Conservation (phyloP, 768 basidiomycete genomes). For the Lactarius psammicola region DNA sequence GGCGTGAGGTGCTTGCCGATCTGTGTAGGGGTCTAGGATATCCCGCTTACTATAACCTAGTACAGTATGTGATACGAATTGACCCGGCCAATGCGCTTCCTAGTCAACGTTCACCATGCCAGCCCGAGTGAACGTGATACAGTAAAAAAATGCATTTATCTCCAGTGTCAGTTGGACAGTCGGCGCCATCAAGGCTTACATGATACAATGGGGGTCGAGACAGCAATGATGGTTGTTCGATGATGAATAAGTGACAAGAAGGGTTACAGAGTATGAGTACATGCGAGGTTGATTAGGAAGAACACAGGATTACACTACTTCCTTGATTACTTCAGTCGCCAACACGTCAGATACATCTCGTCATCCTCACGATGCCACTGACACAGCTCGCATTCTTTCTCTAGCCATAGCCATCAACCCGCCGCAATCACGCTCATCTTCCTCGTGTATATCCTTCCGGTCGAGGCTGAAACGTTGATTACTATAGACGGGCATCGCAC, state of each 20-base stretch:
- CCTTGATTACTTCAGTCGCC: background rate
- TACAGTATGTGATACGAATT: background rate
- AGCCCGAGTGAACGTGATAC: background rate
- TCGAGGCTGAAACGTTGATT: conserved; percentile 17
- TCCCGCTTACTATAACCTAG: too few relatives aligned
- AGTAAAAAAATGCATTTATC: background rate
- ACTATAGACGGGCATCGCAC: conserved; percentile 15
- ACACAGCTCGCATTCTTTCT: conserved; percentile 6
- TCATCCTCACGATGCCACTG: background rate
- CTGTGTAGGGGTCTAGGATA: too few relatives aligned
- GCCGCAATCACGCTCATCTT: conserved; percentile 5
- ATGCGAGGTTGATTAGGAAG: background rate
- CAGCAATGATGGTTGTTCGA: background rate
- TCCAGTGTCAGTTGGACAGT: background rate
- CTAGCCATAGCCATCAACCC: conserved; percentile 8
- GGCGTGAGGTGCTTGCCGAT: too few relatives aligned
- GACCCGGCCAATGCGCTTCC: background rate
- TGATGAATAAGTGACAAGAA: background rate
- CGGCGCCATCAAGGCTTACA: background rate
- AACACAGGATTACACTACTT: conserved; percentile 1
- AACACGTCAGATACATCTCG: background rate
- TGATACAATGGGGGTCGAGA: background rate
- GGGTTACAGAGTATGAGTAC: conserved; percentile 1
- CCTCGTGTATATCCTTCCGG: background rate
- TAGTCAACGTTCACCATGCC: background rate